Evolutionary conservation across 768 basidiomycete species (phyloP).

Genomic region (Kondoa malvinella): DNA sequence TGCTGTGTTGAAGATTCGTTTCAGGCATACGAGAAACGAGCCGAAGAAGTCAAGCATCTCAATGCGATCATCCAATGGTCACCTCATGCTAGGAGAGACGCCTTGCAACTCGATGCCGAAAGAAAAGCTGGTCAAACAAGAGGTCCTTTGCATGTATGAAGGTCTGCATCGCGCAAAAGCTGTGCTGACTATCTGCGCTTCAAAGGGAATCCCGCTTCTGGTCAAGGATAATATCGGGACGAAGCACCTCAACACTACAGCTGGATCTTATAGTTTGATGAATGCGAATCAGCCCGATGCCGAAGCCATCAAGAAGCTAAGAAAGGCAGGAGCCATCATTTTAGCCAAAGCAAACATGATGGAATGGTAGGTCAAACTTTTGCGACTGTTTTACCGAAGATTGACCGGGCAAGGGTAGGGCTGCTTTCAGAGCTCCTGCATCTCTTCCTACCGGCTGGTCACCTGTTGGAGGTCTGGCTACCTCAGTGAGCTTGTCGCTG

Average conservation of each 20-base stretch:
- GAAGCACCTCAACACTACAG: conserved; percentile 11
- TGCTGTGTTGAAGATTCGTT: background rate
- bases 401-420: no score
- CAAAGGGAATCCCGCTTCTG: conserved; percentile 13
- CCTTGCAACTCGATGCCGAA: background rate
- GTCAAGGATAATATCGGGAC: conserved; percentile 18
- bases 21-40: conserved; percentile 36
- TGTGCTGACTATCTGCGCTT: no score
- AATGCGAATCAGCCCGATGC: conserved; percentile 1
- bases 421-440: background rate
- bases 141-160: background rate
- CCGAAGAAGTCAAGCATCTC: conserved; percentile 35
- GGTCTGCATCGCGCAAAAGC: no score
- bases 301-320: background rate
- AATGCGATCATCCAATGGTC: background rate
- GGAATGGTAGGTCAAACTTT: background rate
- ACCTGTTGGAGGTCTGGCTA: background rate
- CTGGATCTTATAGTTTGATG: conserved; percentile 9
- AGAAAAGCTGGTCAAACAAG: background rate
- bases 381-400: no score
- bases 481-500: no score
- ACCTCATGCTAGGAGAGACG: background rate
- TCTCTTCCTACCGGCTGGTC: background rate
- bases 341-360: conserved; percentile 1
- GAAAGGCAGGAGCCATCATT: conserved; percentile 9